Evolutionary conservation across 2,329 filamentous ascomycete genomes (phyloP).

Genomic region (Talaromyces pinophilus): DNA sequence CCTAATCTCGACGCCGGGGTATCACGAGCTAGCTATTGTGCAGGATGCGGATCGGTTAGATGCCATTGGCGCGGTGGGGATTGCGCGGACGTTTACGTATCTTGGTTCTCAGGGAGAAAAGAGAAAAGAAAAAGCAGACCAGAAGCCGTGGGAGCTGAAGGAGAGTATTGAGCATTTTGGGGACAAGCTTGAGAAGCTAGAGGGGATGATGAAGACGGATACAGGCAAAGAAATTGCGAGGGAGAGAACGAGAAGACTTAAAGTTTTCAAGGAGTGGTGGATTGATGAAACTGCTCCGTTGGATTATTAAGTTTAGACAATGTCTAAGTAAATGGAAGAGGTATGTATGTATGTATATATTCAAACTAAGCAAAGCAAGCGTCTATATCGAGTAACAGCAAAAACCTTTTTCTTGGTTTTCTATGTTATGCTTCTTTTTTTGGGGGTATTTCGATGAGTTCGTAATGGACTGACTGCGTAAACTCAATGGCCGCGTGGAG

Average conservation of each 20-base stretch:
- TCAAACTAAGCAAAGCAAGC: conserved; percentile 15
- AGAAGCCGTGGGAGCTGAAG: conserved; percentile 53
- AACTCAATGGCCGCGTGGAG: not conserved
- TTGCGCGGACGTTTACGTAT: conserved; percentile 76
- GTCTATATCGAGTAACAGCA: conserved; percentile 17
- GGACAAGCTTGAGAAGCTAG: conserved; percentile 70
- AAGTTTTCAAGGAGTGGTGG: conserved; percentile 57
- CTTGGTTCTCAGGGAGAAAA: conserved; percentile 58
- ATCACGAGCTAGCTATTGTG: conserved; percentile 79
- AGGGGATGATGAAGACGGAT: conserved; percentile 60
- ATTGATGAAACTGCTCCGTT: conserved; percentile 47
- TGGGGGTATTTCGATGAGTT: conserved; percentile 15
- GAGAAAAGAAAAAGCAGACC: conserved; percentile 27
- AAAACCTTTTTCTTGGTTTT: conserved; percentile 21
- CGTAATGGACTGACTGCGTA: not conserved
- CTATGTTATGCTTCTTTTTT: conserved; percentile 23
- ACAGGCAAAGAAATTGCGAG: conserved; percentile 54
- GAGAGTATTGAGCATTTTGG: conserved; percentile 73
- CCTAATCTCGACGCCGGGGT: conserved; percentile 56
- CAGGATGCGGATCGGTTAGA: conserved; percentile 94
- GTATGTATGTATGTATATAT: conserved; percentile 17
- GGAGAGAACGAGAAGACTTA: conserved; percentile 52
- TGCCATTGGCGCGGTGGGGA: conserved; percentile 81
- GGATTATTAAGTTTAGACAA: not conserved
- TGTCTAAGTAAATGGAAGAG: not conserved